Evolutionary conservation across 148 eudicot genomes (phyloP).

Genomic region (Vaccinium corymbosum): DNA sequence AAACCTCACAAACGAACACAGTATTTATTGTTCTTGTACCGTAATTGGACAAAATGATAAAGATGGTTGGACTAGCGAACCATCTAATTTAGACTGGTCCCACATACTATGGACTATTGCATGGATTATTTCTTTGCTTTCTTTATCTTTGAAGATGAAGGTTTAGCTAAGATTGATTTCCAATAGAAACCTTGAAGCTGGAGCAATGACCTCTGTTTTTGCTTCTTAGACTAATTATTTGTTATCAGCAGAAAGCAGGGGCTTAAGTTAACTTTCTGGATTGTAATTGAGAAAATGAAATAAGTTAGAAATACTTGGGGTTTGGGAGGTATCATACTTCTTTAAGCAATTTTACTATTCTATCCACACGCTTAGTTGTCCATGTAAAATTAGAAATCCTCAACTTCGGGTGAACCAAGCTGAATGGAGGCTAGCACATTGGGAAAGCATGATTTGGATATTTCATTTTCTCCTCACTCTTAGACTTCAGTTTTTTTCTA

Average conservation of each 20-base stretch:
- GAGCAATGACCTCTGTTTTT: not conserved
- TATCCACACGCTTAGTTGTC: not conserved
- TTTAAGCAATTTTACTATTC: not conserved
- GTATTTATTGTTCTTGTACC: not conserved
- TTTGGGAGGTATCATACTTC: not conserved
- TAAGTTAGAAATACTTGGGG: not conserved
- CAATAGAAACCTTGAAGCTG: not conserved
- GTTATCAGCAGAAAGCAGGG: not conserved
- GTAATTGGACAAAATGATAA: not conserved
- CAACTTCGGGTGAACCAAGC: not conserved
- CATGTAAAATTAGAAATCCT: not conserved
- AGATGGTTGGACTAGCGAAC: not conserved
- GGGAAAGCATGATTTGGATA: not conserved
- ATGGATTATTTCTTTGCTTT: not conserved
- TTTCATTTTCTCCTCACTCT: not conserved
- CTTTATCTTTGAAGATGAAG: not conserved
- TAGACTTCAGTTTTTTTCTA: not conserved
- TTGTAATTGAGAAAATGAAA: conserved; percentile 3
- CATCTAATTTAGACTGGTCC: not conserved
- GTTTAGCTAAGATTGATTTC: not conserved
- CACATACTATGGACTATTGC: not conserved
- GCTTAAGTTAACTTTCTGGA: not conserved
- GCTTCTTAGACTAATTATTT: not conserved
- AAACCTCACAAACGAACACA: too few relatives aligned
- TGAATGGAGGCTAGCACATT: not conserved